These are phyloP conservation scores for Persicaria tinctoria DNA, from an alignment of 148 eudicot genomes.

Conservation along the genomic window DNA sequence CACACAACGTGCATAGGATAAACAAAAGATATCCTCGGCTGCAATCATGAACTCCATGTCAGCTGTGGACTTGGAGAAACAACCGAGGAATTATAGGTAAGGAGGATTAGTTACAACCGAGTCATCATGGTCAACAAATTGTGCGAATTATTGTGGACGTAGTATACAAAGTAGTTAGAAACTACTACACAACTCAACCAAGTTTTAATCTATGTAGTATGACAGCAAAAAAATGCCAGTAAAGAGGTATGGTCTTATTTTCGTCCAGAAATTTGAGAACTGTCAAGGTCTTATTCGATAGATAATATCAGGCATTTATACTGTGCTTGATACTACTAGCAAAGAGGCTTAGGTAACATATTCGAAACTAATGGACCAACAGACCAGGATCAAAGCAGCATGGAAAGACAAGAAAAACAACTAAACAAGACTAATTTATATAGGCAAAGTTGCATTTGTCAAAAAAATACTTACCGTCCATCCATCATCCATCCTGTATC, in stretches of 20 bases:
- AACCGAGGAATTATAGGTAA: not conserved
- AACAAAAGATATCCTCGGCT: not conserved
- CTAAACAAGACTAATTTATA: not conserved
- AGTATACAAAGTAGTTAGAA: not conserved
- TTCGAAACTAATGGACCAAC: not conserved
- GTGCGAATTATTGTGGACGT: not conserved
- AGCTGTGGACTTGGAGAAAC: not conserved
- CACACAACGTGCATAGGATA: not conserved
- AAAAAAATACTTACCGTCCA: slow-evolving; percentile 29
- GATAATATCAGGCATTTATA: not conserved
- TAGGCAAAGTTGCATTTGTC: not conserved
- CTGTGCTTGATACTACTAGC: not conserved
- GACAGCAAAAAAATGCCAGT: no score
- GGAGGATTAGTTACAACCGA: not conserved
- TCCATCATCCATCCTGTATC: slow-evolving; percentile 32
- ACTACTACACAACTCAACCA: no score
- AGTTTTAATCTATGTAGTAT: no score
- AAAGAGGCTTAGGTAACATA: not conserved
- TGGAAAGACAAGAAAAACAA: no score
- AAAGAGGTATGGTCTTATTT: no score
- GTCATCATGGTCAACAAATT: not conserved
- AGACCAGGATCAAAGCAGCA: not conserved
- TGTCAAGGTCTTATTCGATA: not conserved
- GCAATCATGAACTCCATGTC: slow-evolving; percentile 4
- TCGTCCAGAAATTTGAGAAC: no score